Evolutionary conservation across 306 rosid genomes (phyloP).

Genomic region (Begonia peltatifolia): DNA sequence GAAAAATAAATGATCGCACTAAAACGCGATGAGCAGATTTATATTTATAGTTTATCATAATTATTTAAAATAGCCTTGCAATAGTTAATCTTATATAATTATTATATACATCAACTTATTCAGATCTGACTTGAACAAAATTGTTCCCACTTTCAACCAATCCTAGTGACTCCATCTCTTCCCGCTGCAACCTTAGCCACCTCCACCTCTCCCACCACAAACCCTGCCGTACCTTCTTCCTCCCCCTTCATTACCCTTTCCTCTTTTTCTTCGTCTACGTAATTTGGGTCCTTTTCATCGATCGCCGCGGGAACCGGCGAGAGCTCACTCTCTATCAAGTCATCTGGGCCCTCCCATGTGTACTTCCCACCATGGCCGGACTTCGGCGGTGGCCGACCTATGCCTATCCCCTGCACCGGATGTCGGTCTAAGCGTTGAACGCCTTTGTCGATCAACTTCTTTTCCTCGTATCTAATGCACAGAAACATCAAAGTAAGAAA

Average conservation of each 20-base stretch:
- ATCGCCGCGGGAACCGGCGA: conserved; percentile 49
- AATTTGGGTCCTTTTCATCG: conserved; percentile 66
- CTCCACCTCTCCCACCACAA: conserved; percentile 49
- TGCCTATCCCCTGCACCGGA: conserved; percentile 35
- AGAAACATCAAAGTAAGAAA: too few species aligned
- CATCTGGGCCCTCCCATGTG: conserved; percentile 80
- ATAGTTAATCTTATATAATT: too few species aligned
- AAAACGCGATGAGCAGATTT: too few species aligned
- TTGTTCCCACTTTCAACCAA: too few species aligned
- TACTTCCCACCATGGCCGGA: conserved; percentile 72
- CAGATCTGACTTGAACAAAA: too few species aligned
- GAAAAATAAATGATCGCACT: too few species aligned
- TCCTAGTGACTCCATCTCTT: conserved; percentile 34
- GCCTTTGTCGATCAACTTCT: conserved; percentile 58
- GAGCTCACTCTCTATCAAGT: conserved; percentile 19
- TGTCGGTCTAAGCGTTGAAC: conserved; percentile 57
- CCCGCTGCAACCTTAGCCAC: conserved; percentile 32
- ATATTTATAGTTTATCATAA: too few species aligned
- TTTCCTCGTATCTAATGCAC: conserved; percentile 16
- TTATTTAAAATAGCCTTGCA: too few species aligned
- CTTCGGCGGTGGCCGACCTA: conserved; percentile 40
- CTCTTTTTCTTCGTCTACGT: conserved; percentile 45
- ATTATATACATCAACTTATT: too few species aligned
- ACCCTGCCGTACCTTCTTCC: conserved; percentile 14
- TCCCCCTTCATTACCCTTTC: conserved; percentile 16